Base-by-base conservation (phyloP, 2,329 filamentous ascomycete genomes). In the Claviceps africana region DNA sequence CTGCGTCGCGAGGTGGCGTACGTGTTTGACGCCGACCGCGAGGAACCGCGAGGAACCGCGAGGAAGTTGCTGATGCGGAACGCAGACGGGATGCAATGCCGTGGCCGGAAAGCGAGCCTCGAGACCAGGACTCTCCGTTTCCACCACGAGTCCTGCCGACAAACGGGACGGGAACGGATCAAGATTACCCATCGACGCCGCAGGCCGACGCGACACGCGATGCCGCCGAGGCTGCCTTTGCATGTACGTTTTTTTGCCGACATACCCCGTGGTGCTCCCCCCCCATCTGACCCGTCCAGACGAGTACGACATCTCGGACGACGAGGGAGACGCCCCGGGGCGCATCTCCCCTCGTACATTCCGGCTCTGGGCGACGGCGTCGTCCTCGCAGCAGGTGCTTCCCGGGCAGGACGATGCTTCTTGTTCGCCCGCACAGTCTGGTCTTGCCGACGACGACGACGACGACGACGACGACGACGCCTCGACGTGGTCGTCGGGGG, bases 311-410 rank as follows among this genome's bases (percentile, higher is more conserved):
- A 61, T 72, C 19, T 68, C 64, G 0, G 70, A 73, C 49, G 62
- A 67, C 21, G 72, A 77, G 53, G 71, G 68, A 1, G 64, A 65
- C 22, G 61, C 64, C 0, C 56, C 62, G 4, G 65, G 63, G 1
- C 66, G 65, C 1, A 68, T 76, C 30, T 69, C 66, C 0, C 69
- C 71, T 1, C 67, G 63, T 53, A 72, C 66, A 0, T 76, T 75
- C 52, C 61, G 65, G 13, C 56, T 62, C 1, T 67, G 65, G 62
- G 58, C 69, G 33, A 57, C 68, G 53, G 70, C 67, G 9, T 42
- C 17, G 19, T 48, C 33, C 1, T 22, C n/a, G n/a, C 45, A 5
- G 6, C 3, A 7, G 19, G 19, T 11, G 9, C 2, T 1, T 13
- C 0, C 25, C 8, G n/a, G 13, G 25, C n/a, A 13, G n/a, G 10